These are phyloP conservation scores for Globisporangium apiculatum DNA, from an alignment of 352 stramenopile species.

Conservation along the genomic window DNA sequence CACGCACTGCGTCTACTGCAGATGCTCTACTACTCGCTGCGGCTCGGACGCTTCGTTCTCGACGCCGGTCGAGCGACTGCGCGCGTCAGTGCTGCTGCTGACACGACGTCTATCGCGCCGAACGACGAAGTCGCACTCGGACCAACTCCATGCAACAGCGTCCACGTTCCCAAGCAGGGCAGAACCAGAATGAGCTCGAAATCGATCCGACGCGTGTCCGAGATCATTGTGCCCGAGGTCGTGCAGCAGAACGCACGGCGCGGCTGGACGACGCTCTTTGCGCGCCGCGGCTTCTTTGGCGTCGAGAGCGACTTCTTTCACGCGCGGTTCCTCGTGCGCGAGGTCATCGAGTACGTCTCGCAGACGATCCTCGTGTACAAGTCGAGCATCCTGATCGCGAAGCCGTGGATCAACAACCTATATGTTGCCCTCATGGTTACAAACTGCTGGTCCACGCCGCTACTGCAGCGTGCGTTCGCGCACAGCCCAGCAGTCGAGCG, in stretches of 20 bases:
- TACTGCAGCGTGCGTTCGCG: constrained; percentile 6
- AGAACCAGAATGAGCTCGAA: not conserved
- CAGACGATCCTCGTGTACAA: constrained; percentile 36
- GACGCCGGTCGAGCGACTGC: not conserved
- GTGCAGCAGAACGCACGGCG: not conserved
- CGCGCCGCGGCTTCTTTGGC: constrained; percentile 21
- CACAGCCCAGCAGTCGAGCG: constrained; percentile 5
- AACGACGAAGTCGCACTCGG: not conserved
- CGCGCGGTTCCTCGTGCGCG: constrained; percentile 20
- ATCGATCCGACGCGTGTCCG: constrained; percentile 4
- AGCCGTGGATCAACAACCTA: constrained; percentile 40
- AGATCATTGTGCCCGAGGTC: not conserved
- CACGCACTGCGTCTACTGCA: constrained; percentile 13
- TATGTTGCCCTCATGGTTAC: constrained; percentile 27
- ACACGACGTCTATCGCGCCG: not conserved
- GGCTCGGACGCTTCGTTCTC: not conserved
- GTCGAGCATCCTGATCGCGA: constrained; percentile 31
- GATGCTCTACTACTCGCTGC: constrained; percentile 7
- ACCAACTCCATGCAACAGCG: not conserved
- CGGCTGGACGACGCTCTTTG: constrained; percentile 13
- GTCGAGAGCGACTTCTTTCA: constrained; percentile 28
- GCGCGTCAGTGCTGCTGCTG: not conserved
- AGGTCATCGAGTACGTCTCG: constrained; percentile 34
- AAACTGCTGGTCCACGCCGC: constrained; percentile 8
- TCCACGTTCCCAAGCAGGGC: not conserved